phyloP scores from a whole-genome alignment of 805 yeast species.

The Saturnispora besseyi region DNA sequence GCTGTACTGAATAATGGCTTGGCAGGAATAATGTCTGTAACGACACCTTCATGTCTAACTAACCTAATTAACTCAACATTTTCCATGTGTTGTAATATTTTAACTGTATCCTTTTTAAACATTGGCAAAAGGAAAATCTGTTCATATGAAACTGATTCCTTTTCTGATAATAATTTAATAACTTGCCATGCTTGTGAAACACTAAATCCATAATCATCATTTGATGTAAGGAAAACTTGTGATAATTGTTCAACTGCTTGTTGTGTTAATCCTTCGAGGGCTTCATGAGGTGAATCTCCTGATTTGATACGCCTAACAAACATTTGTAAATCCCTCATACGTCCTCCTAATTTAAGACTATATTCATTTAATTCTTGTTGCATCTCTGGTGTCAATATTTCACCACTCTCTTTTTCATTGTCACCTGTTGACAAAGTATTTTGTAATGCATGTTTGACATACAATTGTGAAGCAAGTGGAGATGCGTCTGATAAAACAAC shows the following conservation, averaged over 20 bases:
- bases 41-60: constrained; percentile 67
- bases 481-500: constrained; percentile 77
- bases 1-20: constrained; percentile 82
- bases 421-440: constrained; percentile 13
- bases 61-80: constrained; percentile 67
- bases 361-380: constrained; percentile 41
- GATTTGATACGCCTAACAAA: constrained; percentile 79
- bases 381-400: constrained; percentile 4
- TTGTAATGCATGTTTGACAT: constrained; percentile 50
- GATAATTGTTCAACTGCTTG: constrained; percentile 86
- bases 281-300: constrained; percentile 76
- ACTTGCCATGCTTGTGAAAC: constrained; percentile 85
- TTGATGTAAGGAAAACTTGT: constrained; percentile 53
- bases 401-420: constrained; percentile 19
- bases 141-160: constrained; percentile 37
- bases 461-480: constrained; percentile 55
- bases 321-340: constrained; percentile 88
- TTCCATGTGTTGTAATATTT: constrained; percentile 62
- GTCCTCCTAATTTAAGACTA: constrained; percentile 79
- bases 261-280: constrained; percentile 66
- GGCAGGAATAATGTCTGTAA: constrained; percentile 61
- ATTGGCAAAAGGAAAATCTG: constrained; percentile 50
- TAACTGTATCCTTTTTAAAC: constrained; percentile 47
- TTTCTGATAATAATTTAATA: constrained; percentile 51
- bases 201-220: constrained; percentile 40